Base-by-base conservation (phyloP, 208 protist species). In the Leishmania turanica region DNA sequence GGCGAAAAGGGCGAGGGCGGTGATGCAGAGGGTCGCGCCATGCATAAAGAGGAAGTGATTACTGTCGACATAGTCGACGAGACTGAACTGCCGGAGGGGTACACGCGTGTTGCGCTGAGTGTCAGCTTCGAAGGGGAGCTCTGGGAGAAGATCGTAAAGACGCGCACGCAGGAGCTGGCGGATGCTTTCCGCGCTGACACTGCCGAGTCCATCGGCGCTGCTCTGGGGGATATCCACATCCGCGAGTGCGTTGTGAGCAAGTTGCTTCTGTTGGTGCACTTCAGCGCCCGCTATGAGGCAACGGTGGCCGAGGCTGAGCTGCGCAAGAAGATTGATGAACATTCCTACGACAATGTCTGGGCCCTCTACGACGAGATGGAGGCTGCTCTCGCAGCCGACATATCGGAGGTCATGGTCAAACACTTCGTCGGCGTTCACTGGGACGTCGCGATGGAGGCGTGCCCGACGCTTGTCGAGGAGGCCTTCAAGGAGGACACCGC, bases 401-500 rank as follows among this genome's bases (percentile, higher is more conserved):
- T 60, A 49, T 62, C 71, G 15, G 58, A 58, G 3, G 65, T 81
- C 9, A 24, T 91, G n/a, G 85, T 83, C 8, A 86, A 86, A 62
- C 84, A 75, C 64, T 91, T 93, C 56, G 88, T 88, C 45, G 88
- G 90, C 60, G 70, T 82, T 17, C 79, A 90, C 84, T 91, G 88
- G 90, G 86, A 85, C 72, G 37, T 85, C 17, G 86, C 85, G 6
- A 45, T 93, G 40, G 47, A 79, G 53, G 27, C 65, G 60, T 79
- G 84, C 75, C 81, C 78, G 19, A 78, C 71, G 8, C 65, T 24
- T 34, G n/a, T 93, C 21, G 66, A 76, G 66, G 70, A 78, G 19
- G 83, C 87, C 37, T 90, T 91, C 72, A 74, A 77, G 53, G 70
- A 85, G 58, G 89, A 90, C 77, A 89, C 89, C 40, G 68, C 88